These are phyloP conservation scores for Globomyces pollinis-pini DNA, from an alignment of 192 early-diverging fungal species.

Conservation along the genomic window DNA sequence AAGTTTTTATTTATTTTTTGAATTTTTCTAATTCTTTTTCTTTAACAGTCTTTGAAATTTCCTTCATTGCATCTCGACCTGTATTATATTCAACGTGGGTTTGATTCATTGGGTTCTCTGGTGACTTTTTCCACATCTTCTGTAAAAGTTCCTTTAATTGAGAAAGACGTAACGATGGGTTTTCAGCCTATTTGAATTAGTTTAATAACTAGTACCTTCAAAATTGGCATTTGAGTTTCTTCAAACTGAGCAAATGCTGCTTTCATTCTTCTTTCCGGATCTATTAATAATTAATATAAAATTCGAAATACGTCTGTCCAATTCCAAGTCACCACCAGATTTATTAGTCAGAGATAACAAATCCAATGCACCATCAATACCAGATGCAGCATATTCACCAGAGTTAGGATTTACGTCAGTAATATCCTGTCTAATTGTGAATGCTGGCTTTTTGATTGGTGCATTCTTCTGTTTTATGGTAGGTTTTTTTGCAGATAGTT, in stretches of 20 bases:
- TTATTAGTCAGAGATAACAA: constrained; percentile 6
- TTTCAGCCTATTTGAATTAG: constrained; percentile 9
- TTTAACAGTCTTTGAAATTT: neutral
- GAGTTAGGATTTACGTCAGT: neutral
- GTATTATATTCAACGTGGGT: constrained; percentile 11
- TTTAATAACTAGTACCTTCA: neutral
- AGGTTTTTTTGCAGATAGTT: neutral
- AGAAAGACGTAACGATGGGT: constrained; percentile 10
- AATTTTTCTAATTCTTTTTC: constrained; percentile 7
- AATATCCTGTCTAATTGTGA: neutral
- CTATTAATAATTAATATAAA: too few species aligned
- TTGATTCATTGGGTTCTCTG: constrained; percentile 22
- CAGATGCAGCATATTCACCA: constrained; percentile 13
- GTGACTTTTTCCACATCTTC: constrained; percentile 16
- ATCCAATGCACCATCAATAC: constrained; percentile 16
- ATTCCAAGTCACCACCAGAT: neutral
- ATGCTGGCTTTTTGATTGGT: neutral
- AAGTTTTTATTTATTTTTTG: constrained; percentile 7
- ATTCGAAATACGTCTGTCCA: too few species aligned
- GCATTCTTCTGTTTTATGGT: neutral
- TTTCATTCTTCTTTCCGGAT: constrained; percentile 19
- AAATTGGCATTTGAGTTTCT: constrained; percentile 7
- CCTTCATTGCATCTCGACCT: neutral
- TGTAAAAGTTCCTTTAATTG: constrained; percentile 15
- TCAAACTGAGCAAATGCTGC: constrained; percentile 11